phyloP scores from a whole-genome alignment of 2,329 filamentous ascomycete genomes.

The Scortechinia acanthostroma region DNA sequence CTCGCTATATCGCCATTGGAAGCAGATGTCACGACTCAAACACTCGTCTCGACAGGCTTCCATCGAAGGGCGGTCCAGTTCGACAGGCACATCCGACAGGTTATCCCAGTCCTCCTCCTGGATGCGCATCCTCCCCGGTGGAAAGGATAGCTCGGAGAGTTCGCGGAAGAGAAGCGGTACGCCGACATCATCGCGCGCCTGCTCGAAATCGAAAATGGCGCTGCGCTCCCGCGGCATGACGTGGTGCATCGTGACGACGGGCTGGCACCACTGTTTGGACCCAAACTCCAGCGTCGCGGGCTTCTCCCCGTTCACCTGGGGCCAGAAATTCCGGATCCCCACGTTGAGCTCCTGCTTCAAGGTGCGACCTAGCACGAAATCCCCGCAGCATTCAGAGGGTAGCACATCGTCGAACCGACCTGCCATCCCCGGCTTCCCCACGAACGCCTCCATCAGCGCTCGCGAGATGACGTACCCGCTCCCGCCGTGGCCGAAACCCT shows the following conservation, averaged over 20 bases:
- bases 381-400: constrained; percentile 38
- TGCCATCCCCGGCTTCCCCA: constrained; percentile 30
- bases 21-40: no score
- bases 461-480: constrained; percentile 48
- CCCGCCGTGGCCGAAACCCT: constrained; percentile 46
- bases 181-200: no score
- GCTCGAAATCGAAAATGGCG: constrained; percentile 42
- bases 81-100: no score
- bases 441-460: constrained; percentile 37
- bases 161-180: no score
- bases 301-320: constrained; percentile 49
- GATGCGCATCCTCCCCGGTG: no score
- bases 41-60: no score
- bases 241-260: constrained; percentile 48
- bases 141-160: no score
- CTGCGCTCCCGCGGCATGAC: constrained; percentile 42
- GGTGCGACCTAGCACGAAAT: constrained; percentile 38
- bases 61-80: no score
- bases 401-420: constrained; percentile 36
- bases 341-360: constrained; percentile 33
- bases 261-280: constrained; percentile 43
- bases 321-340: constrained; percentile 32
- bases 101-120: no score
- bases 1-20: no score
- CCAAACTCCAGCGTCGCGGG: constrained; percentile 39